phyloP scores from a whole-genome alignment of 352 stramenopile species.

The Phytophthora megakarya region DNA sequence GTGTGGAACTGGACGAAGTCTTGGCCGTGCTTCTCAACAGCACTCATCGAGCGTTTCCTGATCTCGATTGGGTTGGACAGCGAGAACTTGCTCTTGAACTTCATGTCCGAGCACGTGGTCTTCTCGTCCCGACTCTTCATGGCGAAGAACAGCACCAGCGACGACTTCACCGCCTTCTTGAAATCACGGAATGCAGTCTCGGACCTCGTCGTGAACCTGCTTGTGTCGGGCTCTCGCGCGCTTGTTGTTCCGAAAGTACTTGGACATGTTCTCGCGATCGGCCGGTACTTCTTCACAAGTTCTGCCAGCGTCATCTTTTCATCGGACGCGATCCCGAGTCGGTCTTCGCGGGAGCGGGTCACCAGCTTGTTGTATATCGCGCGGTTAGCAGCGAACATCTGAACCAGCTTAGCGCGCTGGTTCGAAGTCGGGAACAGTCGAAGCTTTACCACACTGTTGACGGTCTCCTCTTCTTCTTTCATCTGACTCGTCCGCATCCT shows the following conservation, averaged over 20 bases:
- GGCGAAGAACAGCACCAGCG: neutral
- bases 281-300: neutral
- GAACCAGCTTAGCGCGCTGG: too few relatives aligned
- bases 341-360: too few relatives aligned
- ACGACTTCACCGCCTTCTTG: slow-evolving; percentile 17
- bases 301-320: too few relatives aligned
- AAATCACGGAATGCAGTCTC: slow-evolving; percentile 21
- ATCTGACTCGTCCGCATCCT: too few relatives aligned
- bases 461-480: too few relatives aligned
- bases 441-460: too few relatives aligned
- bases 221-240: neutral
- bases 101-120: slow-evolving; percentile 7
- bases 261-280: slow-evolving; percentile 6
- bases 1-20: neutral
- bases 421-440: too few relatives aligned
- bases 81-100: slow-evolving; percentile 29
- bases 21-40: too few relatives aligned
- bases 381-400: too few relatives aligned
- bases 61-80: slow-evolving; percentile 14
- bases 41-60: too few relatives aligned
- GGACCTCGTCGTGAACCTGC: slow-evolving; percentile 8
- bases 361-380: too few relatives aligned
- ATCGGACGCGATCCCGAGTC: too few relatives aligned
- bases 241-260: slow-evolving; percentile 23
- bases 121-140: slow-evolving; percentile 11